Percentiles rank a stretch among this genome's conserved stretches.
Evolutionary conservation across 805 yeast genomes (phyloP).

Genomic region (Candida pseudoglaebosa): DNA sequence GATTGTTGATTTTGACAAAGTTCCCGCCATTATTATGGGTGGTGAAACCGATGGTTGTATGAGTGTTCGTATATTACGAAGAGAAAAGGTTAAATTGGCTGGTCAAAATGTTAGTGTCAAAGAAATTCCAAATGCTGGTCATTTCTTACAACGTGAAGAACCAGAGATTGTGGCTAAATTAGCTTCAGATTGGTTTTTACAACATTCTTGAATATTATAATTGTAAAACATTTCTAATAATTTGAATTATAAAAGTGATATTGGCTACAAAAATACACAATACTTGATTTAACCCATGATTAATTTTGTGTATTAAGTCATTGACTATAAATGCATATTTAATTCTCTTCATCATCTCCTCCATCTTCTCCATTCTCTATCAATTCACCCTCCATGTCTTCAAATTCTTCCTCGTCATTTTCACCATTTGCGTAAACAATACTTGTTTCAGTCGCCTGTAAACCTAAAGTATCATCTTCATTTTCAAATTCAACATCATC

Average conservation of each 20-base stretch:
- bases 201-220: not conserved
- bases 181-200: conserved; percentile 25
- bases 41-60: conserved; percentile 41
- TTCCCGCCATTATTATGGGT: conserved; percentile 33
- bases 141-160: conserved; percentile 38
- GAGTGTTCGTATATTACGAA: conserved; percentile 22
- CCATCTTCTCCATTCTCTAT: conserved; percentile 29
- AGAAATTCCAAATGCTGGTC: conserved; percentile 28
- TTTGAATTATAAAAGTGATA: not conserved
- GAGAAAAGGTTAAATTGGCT: conserved; percentile 14
- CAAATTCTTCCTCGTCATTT: conserved; percentile 34
- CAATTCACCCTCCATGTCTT: conserved; percentile 34
- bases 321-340: conserved; percentile 2
- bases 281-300: not conserved
- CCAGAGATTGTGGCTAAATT: conserved; percentile 25
- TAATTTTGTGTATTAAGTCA: conserved; percentile 2
- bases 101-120: conserved; percentile 21
- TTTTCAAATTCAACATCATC: conserved; percentile 17
- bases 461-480: conserved; percentile 15
- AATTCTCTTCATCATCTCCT: conserved; percentile 22
- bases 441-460: conserved; percentile 22
- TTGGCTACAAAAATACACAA: not conserved
- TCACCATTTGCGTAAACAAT: conserved; percentile 40
- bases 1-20: conserved; percentile 29
- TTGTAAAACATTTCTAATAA: not conserved